Conservation (phyloP, 164 flowering plant species). For the Macadamia integrifolia region DNA sequence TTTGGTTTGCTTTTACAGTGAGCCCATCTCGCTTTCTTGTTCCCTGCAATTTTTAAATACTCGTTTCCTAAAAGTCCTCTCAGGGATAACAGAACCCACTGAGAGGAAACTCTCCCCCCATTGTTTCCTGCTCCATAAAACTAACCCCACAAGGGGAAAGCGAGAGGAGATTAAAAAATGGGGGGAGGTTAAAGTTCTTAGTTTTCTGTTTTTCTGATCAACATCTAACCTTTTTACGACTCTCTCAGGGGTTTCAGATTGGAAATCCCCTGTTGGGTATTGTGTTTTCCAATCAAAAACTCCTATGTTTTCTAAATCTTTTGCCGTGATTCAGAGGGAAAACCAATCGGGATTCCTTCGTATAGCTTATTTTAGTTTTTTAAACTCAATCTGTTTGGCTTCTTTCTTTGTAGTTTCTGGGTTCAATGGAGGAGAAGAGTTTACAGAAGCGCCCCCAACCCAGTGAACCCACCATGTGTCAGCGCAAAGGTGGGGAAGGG, state of each 20-base stretch:
- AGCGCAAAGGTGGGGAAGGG: conserved; percentile 7
- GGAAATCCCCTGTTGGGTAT: conserved; percentile 6
- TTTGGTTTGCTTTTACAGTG: conserved; percentile 1
- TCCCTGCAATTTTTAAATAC: neutral
- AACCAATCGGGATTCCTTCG: neutral
- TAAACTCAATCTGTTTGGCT: neutral
- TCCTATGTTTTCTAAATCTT: neutral
- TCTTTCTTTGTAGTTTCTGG: neutral
- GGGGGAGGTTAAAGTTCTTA: neutral
- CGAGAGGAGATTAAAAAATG: too few relatives aligned
- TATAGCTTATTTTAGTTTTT: neutral
- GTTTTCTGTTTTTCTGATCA: conserved; percentile 7
- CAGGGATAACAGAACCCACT: conserved; percentile 1
- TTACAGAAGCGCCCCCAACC: conserved; percentile 14
- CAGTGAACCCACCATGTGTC: conserved; percentile 6
- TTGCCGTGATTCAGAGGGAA: neutral
- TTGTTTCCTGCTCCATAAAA: conserved; percentile 3
- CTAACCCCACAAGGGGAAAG: conserved; percentile 3
- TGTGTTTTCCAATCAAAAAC: neutral
- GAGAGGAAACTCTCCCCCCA: neutral
- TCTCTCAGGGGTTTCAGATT: neutral
- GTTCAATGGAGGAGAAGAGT: conserved; percentile 12
- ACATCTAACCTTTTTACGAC: conserved; percentile 2
- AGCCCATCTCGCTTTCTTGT: conserved; percentile 5
- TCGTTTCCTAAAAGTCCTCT: conserved; percentile 12